These are phyloP conservation scores for Wickerhamomyces chaumierensis DNA, from an alignment of 805 yeast genomes.

Conservation along the genomic window DNA sequence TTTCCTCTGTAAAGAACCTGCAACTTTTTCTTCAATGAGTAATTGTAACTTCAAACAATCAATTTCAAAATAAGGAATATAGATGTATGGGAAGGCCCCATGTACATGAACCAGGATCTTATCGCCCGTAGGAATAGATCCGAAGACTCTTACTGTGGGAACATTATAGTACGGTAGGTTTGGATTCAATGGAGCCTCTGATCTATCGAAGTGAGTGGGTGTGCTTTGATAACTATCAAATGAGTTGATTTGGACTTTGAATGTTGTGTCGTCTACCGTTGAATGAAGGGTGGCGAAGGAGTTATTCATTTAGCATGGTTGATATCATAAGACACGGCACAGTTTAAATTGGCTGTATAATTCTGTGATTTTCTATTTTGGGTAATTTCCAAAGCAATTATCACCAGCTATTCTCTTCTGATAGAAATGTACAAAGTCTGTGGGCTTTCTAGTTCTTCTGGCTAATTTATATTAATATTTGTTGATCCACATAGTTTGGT, in stretches of 20 bases:
- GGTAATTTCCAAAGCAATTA: too few species aligned
- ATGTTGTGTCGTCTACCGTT: constrained; percentile 1
- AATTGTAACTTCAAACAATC: constrained; percentile 29
- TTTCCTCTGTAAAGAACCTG: constrained; percentile 25
- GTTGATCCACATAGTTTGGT: too few species aligned
- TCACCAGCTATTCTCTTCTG: too few species aligned
- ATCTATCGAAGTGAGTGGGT: constrained; percentile 43
- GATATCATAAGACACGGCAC: too few species aligned
- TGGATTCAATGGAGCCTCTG: constrained; percentile 11
- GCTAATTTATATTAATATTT: too few species aligned
- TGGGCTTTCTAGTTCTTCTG: too few species aligned
- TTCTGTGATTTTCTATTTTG: too few species aligned
- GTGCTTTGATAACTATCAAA: constrained; percentile 55
- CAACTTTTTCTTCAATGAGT: constrained; percentile 33
- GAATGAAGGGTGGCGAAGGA: neutral
- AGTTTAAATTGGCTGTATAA: too few species aligned
- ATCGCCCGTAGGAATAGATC: constrained; percentile 51
- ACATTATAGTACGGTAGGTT: constrained; percentile 31
- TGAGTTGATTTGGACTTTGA: constrained; percentile 43
- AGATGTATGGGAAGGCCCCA: constrained; percentile 76
- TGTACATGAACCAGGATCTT: constrained; percentile 64
- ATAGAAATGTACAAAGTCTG: too few species aligned
- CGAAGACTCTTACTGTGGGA: constrained; percentile 73
- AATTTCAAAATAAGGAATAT: constrained; percentile 45
- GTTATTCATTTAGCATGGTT: too few species aligned